A percentile compares a stretch with the other conserved stretches of the same genome.
Conservation (phyloP, 352 stramenopile species). For the Globisporangium ultimum region DNA sequence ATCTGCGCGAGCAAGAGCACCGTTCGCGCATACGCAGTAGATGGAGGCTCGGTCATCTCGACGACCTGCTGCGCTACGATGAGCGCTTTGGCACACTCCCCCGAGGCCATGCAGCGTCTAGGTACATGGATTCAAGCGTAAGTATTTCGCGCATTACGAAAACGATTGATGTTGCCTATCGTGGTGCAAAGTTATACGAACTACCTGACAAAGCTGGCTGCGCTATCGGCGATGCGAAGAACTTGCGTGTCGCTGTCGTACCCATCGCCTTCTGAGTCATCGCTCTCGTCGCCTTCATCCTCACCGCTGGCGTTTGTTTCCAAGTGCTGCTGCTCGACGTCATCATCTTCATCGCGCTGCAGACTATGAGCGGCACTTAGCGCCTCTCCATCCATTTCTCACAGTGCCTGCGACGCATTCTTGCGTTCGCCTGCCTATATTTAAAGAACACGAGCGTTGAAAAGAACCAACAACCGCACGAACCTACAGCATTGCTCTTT, state of each 20-base stretch:
- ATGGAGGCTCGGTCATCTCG: conserved; percentile 28
- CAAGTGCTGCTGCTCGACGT: no score
- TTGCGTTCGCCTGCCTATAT: no score
- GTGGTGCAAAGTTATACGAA: background rate
- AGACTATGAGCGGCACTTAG: no score
- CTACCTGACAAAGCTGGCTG: conserved; percentile 23
- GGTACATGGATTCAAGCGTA: no score
- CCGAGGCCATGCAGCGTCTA: conserved; percentile 42
- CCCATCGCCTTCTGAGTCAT: background rate
- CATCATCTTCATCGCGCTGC: no score
- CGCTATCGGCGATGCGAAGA: conserved; percentile 21
- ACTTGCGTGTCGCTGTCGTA: conserved; percentile 13
- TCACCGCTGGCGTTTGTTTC: no score
- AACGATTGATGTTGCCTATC: background rate
- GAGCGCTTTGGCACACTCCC: conserved; percentile 40
- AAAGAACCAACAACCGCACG: no score
- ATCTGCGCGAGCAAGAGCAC: conserved; percentile 44
- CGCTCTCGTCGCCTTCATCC: conserved; percentile 4
- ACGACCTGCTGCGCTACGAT: conserved; percentile 40
- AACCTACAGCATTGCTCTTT: no score
- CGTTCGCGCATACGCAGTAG: conserved; percentile 22
- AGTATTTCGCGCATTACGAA: no score
- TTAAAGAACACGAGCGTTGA: no score
- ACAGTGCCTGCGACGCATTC: no score
- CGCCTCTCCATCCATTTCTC: no score